Conservation (phyloP, 257 asterid species). For the Galeopsis tetrahit region DNA sequence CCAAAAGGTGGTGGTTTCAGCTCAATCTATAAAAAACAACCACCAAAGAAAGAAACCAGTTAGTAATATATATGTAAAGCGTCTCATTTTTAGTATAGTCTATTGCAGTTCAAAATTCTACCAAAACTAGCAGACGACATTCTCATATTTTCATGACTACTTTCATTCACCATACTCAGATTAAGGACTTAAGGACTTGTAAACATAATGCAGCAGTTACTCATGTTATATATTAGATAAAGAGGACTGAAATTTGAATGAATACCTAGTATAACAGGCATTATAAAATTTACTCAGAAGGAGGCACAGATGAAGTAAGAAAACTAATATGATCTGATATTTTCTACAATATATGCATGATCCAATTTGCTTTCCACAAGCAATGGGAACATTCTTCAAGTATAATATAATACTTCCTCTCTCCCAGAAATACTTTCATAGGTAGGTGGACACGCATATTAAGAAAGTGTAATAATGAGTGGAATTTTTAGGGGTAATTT, state of each 20-base stretch:
- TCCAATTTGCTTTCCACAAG: slow-evolving; percentile 2
- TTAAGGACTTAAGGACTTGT: too few species aligned
- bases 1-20: slow-evolving; percentile 69
- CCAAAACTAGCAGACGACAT: slow-evolving; percentile 16
- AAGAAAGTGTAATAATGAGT: too few species aligned
- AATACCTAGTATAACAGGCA: not conserved
- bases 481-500: too few species aligned
- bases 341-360: not conserved
- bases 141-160: not conserved
- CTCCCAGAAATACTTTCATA: too few species aligned
- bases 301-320: not conserved
- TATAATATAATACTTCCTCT: not conserved
- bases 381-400: slow-evolving; percentile 1
- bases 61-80: not conserved
- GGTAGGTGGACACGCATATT: too few species aligned
- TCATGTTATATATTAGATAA: not conserved
- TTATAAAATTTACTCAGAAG: not conserved
- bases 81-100: not conserved
- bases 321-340: not conserved
- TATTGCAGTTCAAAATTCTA: slow-evolving; percentile 25
- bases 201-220: slow-evolving; percentile 3
- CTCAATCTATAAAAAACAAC: slow-evolving; percentile 53
- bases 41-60: slow-evolving; percentile 19
- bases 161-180: too few species aligned
- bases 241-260: not conserved